phyloP scores from a whole-genome alignment of 257 asterid genomes.

The Echites panduratus region DNA sequence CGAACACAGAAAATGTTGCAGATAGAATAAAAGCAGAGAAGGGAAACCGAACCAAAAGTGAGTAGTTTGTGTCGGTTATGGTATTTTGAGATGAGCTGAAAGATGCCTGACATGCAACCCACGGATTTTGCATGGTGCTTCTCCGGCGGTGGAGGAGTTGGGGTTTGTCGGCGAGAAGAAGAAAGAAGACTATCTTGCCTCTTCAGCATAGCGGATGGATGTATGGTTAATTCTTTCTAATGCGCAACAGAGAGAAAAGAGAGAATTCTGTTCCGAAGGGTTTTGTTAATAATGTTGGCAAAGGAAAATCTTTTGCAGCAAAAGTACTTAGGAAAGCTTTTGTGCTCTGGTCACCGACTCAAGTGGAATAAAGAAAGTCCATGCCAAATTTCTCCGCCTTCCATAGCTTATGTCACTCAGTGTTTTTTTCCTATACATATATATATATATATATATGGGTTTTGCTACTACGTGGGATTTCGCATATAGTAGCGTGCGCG shows the following conservation, averaged over 20 bases:
- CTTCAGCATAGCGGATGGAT: conserved; percentile 38
- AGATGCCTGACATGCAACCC: conserved; percentile 86
- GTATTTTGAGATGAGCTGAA: conserved; percentile 59
- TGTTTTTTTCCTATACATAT: no score
- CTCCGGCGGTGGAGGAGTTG: conserved; percentile 43
- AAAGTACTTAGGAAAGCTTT: no score
- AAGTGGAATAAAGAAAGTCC: no score
- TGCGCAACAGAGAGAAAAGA: neutral
- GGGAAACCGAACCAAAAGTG: conserved; percentile 42
- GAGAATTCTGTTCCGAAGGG: neutral
- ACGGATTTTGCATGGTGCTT: conserved; percentile 46
- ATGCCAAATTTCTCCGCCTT: no score
- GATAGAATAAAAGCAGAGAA: neutral
- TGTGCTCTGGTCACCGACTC: no score
- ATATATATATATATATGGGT: no score
- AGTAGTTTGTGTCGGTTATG: conserved; percentile 56
- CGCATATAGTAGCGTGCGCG: no score
- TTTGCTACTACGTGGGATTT: no score
- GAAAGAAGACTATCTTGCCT: conserved; percentile 75
- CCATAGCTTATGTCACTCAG: no score
- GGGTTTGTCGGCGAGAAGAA: conserved; percentile 60
- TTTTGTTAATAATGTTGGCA: no score
- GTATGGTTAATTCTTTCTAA: neutral
- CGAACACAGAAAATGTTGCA: neutral
- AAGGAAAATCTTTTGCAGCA: no score